Percentiles rank a stretch among this genome's conserved stretches.
These are phyloP conservation scores for Meyerozyma smithsonii DNA, from an alignment of 1,139 yeast species.

Conservation along the genomic window DNA sequence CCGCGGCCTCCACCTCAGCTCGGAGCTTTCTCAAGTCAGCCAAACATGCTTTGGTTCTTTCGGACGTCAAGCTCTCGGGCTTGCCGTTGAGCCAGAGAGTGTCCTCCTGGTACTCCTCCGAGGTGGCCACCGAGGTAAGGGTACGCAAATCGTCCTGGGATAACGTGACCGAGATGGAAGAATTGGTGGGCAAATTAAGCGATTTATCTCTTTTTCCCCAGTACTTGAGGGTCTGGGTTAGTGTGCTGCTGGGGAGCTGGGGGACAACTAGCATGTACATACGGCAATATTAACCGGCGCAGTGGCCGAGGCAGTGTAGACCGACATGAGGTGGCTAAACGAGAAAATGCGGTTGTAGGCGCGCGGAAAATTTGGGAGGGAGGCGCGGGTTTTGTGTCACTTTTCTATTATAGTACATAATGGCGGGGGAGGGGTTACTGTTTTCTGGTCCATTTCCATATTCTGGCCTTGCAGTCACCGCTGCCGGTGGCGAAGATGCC, in stretches of 20 bases:
- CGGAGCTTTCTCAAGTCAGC: conserved; percentile 70
- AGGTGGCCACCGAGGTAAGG: conserved; percentile 79
- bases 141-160: conserved; percentile 89
- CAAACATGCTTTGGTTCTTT: conserved; percentile 78
- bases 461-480: conserved; percentile 96
- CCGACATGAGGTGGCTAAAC: conserved; percentile 12
- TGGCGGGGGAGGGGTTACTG: conserved; percentile 4
- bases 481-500: conserved; percentile 92
- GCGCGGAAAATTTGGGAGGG: neutral
- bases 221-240: conserved; percentile 75
- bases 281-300: conserved; percentile 98
- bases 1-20: conserved; percentile 44
- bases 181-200: conserved; percentile 89
- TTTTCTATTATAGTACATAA: conserved; percentile 3
- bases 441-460: conserved; percentile 71
- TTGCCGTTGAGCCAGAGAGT: conserved; percentile 79
- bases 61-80: conserved; percentile 58
- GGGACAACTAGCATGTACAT: conserved; percentile 27
- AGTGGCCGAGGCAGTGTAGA: conserved; percentile 75
- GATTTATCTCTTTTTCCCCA: conserved; percentile 96
- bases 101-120: conserved; percentile 54
- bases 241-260: conserved; percentile 10
- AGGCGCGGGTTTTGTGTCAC: conserved; percentile 1
- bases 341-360: neutral
- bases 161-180: conserved; percentile 90